A percentile compares a stretch with the other conserved stretches of the same genome.
These are phyloP conservation scores for Phaseolus coccineus DNA, from an alignment of 331 rosid species.

Conservation along the genomic window DNA sequence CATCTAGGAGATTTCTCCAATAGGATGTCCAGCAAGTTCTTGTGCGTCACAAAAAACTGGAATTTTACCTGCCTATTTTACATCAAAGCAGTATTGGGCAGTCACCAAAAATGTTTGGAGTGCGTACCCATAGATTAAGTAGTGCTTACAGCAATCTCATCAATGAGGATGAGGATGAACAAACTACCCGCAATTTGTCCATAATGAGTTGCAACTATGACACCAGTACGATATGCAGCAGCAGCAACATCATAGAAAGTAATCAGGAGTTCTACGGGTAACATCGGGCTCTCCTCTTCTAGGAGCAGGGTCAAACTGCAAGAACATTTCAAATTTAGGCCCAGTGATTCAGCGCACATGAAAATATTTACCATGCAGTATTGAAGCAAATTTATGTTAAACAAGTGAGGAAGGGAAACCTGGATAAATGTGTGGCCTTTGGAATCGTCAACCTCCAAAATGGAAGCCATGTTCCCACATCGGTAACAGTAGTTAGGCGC, in stretches of 20 bases:
- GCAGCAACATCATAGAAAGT: conserved; percentile 78
- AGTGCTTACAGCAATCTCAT: conserved; percentile 58
- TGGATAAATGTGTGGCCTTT: conserved; percentile 93
- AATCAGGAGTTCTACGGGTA: conserved; percentile 98
- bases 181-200: conserved; percentile 52
- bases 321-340: conserved; percentile 38
- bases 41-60: conserved; percentile 57
- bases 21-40: conserved; percentile 59
- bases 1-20: conserved; percentile 58
- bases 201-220: conserved; percentile 36
- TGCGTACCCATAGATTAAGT: conserved; percentile 48
- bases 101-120: conserved; percentile 49
- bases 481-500: conserved; percentile 99
- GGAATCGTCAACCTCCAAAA: conserved; percentile 98
- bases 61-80: conserved; percentile 61
- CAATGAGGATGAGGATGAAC: conserved; percentile 47
- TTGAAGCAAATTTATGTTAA: not conserved
- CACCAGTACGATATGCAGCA: conserved; percentile 37
- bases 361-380: not conserved
- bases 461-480: conserved; percentile 99
- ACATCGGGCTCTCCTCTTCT: conserved; percentile 99
- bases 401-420: conserved; percentile 53
- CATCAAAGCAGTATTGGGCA: conserved; percentile 59
- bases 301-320: conserved; percentile 99
- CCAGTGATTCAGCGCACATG: conserved; percentile 21